Evolutionary conservation across 108 stramenopile species (phyloP).

Genomic region (Ochromonas danica): DNA sequence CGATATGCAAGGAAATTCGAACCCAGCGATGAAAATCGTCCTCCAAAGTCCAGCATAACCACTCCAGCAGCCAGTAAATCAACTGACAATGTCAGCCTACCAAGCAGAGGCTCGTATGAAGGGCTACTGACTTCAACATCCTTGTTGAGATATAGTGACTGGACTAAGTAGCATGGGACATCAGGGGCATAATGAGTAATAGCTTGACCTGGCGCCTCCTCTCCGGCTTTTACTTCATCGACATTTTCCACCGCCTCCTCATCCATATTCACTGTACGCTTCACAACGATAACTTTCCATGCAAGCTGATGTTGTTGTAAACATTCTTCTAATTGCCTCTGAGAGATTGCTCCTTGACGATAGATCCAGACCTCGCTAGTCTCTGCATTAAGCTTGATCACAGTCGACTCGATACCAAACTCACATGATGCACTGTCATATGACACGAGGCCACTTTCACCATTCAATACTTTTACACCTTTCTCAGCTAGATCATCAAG

Average conservation of each 20-base stretch:
- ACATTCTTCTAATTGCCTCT: constrained; percentile 9
- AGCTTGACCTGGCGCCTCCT: constrained; percentile 84
- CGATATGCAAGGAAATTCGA: constrained; percentile 5
- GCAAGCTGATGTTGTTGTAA: constrained; percentile 2
- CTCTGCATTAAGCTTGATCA: constrained; percentile 45
- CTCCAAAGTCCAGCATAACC: constrained; percentile 19
- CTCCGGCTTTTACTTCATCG: neutral
- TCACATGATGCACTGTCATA: constrained; percentile 40
- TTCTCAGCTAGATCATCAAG: constrained; percentile 80
- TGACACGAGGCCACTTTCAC: neutral
- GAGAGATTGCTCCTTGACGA: constrained; percentile 46
- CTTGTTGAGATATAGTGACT: neutral
- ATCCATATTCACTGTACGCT: neutral
- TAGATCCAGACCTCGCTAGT: constrained; percentile 30
- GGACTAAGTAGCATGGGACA: constrained; percentile 68
- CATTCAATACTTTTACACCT: constrained; percentile 64
- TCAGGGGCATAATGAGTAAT: constrained; percentile 94
- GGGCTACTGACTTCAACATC: neutral
- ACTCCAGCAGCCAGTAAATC: neutral
- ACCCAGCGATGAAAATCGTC: neutral
- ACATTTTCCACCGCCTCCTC: neutral
- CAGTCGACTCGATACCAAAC: constrained; percentile 67
- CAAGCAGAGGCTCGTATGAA: neutral
- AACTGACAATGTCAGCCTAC: neutral
- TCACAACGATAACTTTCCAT: neutral